Evolutionary conservation across 129 eudicot species (phyloP).

Genomic region (Flaveria linearis): DNA sequence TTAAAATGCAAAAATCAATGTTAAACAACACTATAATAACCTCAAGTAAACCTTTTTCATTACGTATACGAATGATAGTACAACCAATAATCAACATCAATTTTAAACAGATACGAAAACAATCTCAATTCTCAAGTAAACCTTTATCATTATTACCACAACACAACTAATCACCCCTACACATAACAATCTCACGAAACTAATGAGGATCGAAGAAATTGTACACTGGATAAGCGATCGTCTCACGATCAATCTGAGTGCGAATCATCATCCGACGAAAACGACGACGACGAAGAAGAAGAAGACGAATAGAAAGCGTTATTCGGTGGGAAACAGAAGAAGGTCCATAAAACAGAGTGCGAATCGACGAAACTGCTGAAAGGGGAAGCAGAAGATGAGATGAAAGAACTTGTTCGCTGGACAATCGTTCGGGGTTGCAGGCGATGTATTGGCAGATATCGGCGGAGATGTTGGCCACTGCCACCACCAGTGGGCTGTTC

Average conservation of each 20-base stretch:
- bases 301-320: constrained; percentile 35
- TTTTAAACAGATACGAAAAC: neutral
- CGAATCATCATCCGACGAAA: constrained; percentile 42
- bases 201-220: constrained; percentile 16
- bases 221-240: constrained; percentile 6
- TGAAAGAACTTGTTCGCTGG: constrained; percentile 63
- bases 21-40: neutral
- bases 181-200: neutral
- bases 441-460: constrained; percentile 85
- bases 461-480: constrained; percentile 79
- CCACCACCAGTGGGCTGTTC: constrained; percentile 61
- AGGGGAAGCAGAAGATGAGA: constrained; percentile 83
- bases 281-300: constrained; percentile 42
- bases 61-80: neutral
- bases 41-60: neutral
- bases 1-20: no score
- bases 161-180: neutral
- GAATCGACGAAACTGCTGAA: constrained; percentile 75
- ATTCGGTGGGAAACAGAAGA: constrained; percentile 64
- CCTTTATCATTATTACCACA: constrained; percentile 22
- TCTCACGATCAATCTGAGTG: constrained; percentile 48
- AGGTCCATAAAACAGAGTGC: constrained; percentile 73
- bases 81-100: constrained; percentile 6
- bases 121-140: constrained; percentile 10
- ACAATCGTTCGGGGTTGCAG: constrained; percentile 74